Percentiles rank a stretch among this genome's conserved stretches.
Conservation (phyloP, 2,329 filamentous ascomycete species). For the Xylaria polymorpha region DNA sequence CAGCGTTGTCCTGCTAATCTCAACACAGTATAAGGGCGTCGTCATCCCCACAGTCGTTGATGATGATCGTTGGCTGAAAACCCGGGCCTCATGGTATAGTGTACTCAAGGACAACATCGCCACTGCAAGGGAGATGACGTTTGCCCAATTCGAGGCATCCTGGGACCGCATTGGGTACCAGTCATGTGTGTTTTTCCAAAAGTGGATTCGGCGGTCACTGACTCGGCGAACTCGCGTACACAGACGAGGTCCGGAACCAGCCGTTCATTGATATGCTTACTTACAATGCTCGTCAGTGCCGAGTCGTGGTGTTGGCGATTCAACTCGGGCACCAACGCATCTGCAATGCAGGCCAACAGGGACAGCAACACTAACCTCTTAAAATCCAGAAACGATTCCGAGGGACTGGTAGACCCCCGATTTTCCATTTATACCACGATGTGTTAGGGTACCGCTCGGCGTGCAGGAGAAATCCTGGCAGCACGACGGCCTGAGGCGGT, state of each 20-base stretch:
- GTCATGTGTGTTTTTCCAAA: neutral
- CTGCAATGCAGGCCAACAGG: slow-evolving; percentile 17
- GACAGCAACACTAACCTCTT: slow-evolving; percentile 7
- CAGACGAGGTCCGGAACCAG: neutral
- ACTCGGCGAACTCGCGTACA: neutral
- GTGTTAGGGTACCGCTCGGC: neutral
- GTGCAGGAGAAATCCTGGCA: slow-evolving; percentile 5
- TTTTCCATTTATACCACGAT: neutral
- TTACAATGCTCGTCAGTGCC: no score
- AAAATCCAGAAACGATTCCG: slow-evolving; percentile 12
- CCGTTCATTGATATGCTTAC: neutral
- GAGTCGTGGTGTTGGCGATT: neutral
- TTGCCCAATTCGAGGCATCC: neutral
- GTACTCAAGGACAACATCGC: slow-evolving; percentile 16
- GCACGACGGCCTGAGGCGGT: neutral
- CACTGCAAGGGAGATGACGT: slow-evolving; percentile 18
- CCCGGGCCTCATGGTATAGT: neutral
- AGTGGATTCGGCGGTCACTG: neutral
- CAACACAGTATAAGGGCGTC: neutral
- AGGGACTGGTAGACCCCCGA: slow-evolving; percentile 25
- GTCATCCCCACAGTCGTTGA: neutral
- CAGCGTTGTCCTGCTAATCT: neutral
- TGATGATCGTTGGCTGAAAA: slow-evolving; percentile 8
- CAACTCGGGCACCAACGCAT: neutral
- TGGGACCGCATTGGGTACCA: neutral